Percentiles rank a stretch among this genome's conserved stretches.
phyloP scores from a whole-genome alignment of 441 rosid genomes.

The Erodium texanum region DNA sequence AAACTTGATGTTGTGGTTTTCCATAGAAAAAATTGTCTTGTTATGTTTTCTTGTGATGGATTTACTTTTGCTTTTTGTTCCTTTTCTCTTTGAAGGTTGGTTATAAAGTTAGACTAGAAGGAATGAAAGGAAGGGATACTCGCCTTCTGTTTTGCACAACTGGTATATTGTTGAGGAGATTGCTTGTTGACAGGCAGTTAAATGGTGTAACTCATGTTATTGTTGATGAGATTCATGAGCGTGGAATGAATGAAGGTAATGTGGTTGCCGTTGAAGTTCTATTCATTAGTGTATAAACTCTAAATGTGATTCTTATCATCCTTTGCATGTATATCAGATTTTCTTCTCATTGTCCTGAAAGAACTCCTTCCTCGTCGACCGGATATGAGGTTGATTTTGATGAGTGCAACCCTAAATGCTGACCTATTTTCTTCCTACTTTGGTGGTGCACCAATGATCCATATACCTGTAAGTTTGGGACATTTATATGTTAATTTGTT shows the following conservation, averaged over 20 bases:
- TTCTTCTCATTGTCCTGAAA: constrained; percentile 81
- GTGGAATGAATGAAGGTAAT: constrained; percentile 99
- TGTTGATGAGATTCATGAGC: constrained; percentile 96
- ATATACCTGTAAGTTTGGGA: constrained; percentile 61
- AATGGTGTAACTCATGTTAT: constrained; percentile 88
- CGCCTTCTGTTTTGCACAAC: constrained; percentile 91
- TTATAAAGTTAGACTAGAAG: constrained; percentile 95
- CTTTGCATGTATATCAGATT: constrained; percentile 41
- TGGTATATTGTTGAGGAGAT: constrained; percentile 83
- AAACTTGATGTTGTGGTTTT: neutral
- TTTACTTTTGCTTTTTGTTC: constrained; percentile 6
- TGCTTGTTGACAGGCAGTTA: constrained; percentile 80
- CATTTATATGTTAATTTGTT: constrained; percentile 7
- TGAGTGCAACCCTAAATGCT: constrained; percentile 97
- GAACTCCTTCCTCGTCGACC: constrained; percentile 92
- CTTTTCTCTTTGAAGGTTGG: constrained; percentile 77
- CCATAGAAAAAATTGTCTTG: neutral
- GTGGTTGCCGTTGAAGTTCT: constrained; percentile 2
- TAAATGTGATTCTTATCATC: constrained; percentile 4
- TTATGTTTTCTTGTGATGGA: neutral
- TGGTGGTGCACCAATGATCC: constrained; percentile 83
- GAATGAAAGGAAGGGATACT: constrained; percentile 86
- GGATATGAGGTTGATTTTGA: constrained; percentile 83
- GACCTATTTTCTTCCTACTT: constrained; percentile 84
- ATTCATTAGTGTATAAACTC: constrained; percentile 9